phyloP scores from a whole-genome alignment of 345 rosid species.

The Microcos paniculata region DNA sequence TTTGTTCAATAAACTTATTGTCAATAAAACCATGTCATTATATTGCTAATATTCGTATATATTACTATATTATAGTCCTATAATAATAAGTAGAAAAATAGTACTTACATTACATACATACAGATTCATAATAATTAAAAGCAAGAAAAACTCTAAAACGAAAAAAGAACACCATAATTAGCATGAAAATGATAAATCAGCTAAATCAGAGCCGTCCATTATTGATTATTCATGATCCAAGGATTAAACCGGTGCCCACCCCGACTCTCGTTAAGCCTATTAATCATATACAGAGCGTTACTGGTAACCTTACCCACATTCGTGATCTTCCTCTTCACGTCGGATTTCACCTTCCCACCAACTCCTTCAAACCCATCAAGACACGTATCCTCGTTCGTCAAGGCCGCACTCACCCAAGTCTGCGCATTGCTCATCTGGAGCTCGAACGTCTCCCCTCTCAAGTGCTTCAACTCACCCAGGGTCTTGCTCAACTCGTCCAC shows the following conservation, averaged over 20 bases:
- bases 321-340: constrained; percentile 51
- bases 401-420: constrained; percentile 87
- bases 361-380: constrained; percentile 69
- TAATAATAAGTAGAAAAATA: too few species aligned
- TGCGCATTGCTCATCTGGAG: constrained; percentile 76
- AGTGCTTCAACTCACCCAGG: constrained; percentile 54
- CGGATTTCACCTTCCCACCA: constrained; percentile 37
- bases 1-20: too few species aligned
- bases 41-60: too few species aligned
- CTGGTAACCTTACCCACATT: constrained; percentile 73
- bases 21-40: too few species aligned
- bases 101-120: not conserved
- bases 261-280: constrained; percentile 10
- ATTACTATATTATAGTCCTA: too few species aligned
- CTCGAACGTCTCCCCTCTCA: constrained; percentile 48
- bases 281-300: constrained; percentile 82
- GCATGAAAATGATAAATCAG: not conserved
- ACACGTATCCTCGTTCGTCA: constrained; percentile 88
- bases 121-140: not conserved
- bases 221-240: not conserved
- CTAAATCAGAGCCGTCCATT: constrained; percentile 6
- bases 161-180: not conserved
- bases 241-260: not conserved
- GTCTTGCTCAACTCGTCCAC: constrained; percentile 63
- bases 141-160: too few species aligned